phyloP scores from a whole-genome alignment of 2,329 filamentous ascomycete species.

The Periconia macrospinosa region DNA sequence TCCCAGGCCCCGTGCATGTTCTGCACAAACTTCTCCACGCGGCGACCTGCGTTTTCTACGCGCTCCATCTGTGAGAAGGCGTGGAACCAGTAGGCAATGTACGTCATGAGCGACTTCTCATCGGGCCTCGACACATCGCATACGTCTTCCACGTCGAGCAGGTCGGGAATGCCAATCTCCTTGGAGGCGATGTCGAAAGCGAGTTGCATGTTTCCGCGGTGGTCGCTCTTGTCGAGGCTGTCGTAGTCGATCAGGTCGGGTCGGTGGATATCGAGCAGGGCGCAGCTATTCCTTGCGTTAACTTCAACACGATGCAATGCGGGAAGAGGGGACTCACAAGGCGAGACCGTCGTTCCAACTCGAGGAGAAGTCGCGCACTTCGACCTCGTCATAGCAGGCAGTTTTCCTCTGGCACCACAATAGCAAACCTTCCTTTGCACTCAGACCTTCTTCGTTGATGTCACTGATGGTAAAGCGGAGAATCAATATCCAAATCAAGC shows the following conservation, averaged over 20 bases:
- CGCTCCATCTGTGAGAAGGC: slow-evolving; percentile 99
- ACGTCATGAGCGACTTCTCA: slow-evolving; percentile 96
- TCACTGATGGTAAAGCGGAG: slow-evolving; percentile 97
- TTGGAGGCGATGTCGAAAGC: slow-evolving; percentile 95
- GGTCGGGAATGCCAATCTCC: slow-evolving; percentile 94
- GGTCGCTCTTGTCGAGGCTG: slow-evolving; percentile 87
- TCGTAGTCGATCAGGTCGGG: slow-evolving; percentile 98
- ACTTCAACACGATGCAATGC: not conserved
- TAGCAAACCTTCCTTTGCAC: slow-evolving; percentile 91
- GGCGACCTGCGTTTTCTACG: slow-evolving; percentile 92
- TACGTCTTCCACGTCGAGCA: slow-evolving; percentile 97
- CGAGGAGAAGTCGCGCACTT: slow-evolving; percentile 89
- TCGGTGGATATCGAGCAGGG: slow-evolving; percentile 92
- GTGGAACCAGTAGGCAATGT: slow-evolving; percentile 99
- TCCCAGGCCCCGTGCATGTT: slow-evolving; percentile 99
- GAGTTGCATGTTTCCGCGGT: slow-evolving; percentile 95
- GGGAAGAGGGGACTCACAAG: slow-evolving; percentile 56
- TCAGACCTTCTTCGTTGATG: slow-evolving; percentile 97
- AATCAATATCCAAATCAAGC: slow-evolving; percentile 98
- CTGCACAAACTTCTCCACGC: slow-evolving; percentile 97
- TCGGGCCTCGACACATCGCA: slow-evolving; percentile 96
- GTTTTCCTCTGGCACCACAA: slow-evolving; percentile 99
- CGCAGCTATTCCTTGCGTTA: slow-evolving; percentile 59
- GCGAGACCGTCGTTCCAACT: slow-evolving; percentile 98
- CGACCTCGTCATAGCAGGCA: slow-evolving; percentile 95